Evolutionary conservation across 2,329 filamentous ascomycete species (phyloP), one percentile per base, ranked within the genome.

Genomic region (Pseudovirgaria hyperparasitica): DNA sequence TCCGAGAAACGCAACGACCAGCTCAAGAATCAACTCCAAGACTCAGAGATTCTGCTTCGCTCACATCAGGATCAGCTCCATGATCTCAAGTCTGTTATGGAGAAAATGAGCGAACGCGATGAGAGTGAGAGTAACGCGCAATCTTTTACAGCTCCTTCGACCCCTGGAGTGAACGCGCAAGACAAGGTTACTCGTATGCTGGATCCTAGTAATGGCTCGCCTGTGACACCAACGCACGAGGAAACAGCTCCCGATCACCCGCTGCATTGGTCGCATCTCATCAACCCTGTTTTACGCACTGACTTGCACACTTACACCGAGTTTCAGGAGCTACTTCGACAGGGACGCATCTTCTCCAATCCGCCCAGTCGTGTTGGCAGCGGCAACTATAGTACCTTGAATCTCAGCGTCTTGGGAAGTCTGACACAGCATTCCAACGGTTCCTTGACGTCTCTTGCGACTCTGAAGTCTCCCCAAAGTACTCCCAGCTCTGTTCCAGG

Each of bases 61-160:
- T 93, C 82, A 1, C 84, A 96, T 43, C 86, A 93, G 48, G 86
- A 96, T 52, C 90, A 98, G 51, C 64, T 98, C 3, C 69, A 79
- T 3, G 82, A 96, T 52, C 70, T 98, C 36, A 98, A 98, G 56
- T 65, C 71, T 12, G 84, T 94, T 36, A 82, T 98, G 74, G 85
- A 93, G 55, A 76, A 78, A 42, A 82, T 94, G 73, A 70, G 67
- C 14, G 73, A 82, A 39, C 69, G 67, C 33, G 81, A 90, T 39
- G 80, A 92, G 39, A 66, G 71, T 38, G 68, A 76, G 26, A 73
- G 66, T 23, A 71, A 70, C 30, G 52, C 58, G 11, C 74, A 72
- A 9, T 52, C 43, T 10, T n/a, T n/a, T n/a, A 69, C 68, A 2
- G 70, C 80, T 6, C 85, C 85, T 2, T 82, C 82, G 1, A 93